Evolutionary conservation across 331 rosid species (phyloP).

Genomic region (Rosa hybrid): DNA sequence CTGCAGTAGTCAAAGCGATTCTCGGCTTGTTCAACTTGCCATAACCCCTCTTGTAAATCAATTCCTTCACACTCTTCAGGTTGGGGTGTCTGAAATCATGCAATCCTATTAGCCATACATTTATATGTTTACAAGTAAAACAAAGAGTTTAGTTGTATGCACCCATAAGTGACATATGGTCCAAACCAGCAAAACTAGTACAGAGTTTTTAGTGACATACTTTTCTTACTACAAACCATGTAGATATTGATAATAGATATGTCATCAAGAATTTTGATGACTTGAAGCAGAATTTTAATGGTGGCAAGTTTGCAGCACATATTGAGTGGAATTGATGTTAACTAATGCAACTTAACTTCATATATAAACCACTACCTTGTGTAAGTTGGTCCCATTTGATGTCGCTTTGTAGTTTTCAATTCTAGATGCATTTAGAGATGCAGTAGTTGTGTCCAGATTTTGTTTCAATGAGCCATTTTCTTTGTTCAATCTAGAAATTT

Average conservation of each 20-base stretch:
- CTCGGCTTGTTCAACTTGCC: too few relatives aligned
- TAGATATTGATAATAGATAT: neutral
- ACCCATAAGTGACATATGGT: too few relatives aligned
- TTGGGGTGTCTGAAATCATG: too few relatives aligned
- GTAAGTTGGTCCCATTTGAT: conserved; percentile 44
- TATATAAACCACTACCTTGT: conserved; percentile 49
- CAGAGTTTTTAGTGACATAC: neutral
- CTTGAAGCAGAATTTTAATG: neutral
- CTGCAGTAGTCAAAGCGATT: too few relatives aligned
- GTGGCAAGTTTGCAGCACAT: neutral
- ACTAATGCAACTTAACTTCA: conserved; percentile 1
- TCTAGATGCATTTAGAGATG: conserved; percentile 48
- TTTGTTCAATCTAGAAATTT: too few relatives aligned
- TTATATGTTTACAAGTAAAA: too few relatives aligned
- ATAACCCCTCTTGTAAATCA: too few relatives aligned
- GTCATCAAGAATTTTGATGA: conserved; percentile 1
- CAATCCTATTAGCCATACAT: too few relatives aligned
- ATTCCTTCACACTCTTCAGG: too few relatives aligned
- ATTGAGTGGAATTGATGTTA: neutral
- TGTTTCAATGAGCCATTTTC: conserved; percentile 62
- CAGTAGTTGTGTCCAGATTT: conserved; percentile 59
- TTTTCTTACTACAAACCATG: neutral
- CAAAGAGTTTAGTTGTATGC: too few relatives aligned
- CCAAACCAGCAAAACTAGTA: neutral
- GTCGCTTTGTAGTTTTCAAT: conserved; percentile 54